phyloP scores from a whole-genome alignment of 495 filamentous ascomycete genomes.

The Annulohypoxylon bovei region DNA sequence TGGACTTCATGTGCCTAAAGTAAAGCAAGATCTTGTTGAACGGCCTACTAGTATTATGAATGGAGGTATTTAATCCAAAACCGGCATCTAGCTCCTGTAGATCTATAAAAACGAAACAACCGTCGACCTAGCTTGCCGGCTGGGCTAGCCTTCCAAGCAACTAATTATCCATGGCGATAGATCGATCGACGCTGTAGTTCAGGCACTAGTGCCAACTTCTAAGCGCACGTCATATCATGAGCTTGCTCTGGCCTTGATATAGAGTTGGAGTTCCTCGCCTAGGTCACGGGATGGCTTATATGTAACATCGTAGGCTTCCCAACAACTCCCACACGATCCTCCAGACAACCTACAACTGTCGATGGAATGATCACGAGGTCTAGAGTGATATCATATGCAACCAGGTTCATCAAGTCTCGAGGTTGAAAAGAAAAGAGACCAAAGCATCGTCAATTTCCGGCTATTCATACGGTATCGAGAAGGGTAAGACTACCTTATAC shows the following conservation, averaged over 20 bases:
- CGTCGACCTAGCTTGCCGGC: not conserved
- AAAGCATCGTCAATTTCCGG: conserved; percentile 35
- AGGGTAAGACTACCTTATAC: conserved; percentile 34
- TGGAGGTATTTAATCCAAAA: conserved; percentile 25
- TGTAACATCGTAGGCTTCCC: not conserved
- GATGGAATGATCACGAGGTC: not conserved
- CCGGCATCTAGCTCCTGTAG: conserved; percentile 14
- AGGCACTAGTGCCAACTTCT: conserved; percentile 18
- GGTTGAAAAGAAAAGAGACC: conserved; percentile 2
- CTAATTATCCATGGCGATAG: not conserved
- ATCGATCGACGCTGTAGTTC: conserved; percentile 22
- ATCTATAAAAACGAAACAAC: conserved; percentile 6
- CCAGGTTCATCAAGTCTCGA: not conserved
- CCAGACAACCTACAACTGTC: not conserved
- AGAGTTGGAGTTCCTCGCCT: conserved; percentile 1
- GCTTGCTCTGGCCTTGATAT: not conserved
- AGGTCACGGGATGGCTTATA: not conserved
- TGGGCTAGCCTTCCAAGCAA: conserved; percentile 4
- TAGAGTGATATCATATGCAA: not conserved
- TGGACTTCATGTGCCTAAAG: not conserved
- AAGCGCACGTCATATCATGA: conserved; percentile 4
- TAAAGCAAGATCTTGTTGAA: not conserved
- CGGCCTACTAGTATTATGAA: too few relatives aligned
- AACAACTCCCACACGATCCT: not conserved
- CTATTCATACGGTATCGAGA: conserved; percentile 32